Evolutionary conservation across 2,329 filamentous ascomycete species (phyloP), one percentile per base, ranked within the genome.

Genomic region (Zymoseptoria passerinii): DNA sequence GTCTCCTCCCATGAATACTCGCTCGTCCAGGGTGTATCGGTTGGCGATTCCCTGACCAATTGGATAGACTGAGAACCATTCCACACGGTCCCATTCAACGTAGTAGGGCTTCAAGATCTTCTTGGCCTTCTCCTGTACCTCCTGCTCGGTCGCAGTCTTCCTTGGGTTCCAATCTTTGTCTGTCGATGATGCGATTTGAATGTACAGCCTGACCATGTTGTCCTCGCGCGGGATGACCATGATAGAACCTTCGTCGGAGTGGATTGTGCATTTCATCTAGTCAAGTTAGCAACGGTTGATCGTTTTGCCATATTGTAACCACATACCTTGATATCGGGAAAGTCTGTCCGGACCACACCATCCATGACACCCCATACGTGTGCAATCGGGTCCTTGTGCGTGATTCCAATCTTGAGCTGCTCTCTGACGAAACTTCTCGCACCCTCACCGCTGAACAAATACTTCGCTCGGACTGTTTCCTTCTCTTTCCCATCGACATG

Each of bases 401-500:
- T 77, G 58, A 85, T 81, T 61, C 83, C 84, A 63, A 96, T 83
- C 5, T 82, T 82, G 55, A 96, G 72, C 67, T 83, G 76, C 57
- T 84, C 78, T 58, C 83, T 74, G 6, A 85, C 77, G 64, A 83
- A 84, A 68, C 81, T 84, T 62, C 79, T 77, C 23, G 83, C 82
- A 51, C 83, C 83, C 71, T 85, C 83, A 44, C 81, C 83, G 66
- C 81, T 83, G 72, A 85, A 85, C 10, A 85, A 72, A 61, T 85
- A 85, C 72, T 84, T 85, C 48, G 83, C 74, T 57, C 81, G 77
- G 9, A 85, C 77, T 1, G 77, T 91, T 74, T 95, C 88, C 44
- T 79, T 16, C 8, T 79, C 76, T 20, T 83, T 83, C 28, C 89
- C 89, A 67, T 95, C 88, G 13, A 91, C 79, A 66, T 92, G 88